phyloP scores from a whole-genome alignment of 1,284 basidiomycete genomes.

The Apiotrichum porosum region DNA sequence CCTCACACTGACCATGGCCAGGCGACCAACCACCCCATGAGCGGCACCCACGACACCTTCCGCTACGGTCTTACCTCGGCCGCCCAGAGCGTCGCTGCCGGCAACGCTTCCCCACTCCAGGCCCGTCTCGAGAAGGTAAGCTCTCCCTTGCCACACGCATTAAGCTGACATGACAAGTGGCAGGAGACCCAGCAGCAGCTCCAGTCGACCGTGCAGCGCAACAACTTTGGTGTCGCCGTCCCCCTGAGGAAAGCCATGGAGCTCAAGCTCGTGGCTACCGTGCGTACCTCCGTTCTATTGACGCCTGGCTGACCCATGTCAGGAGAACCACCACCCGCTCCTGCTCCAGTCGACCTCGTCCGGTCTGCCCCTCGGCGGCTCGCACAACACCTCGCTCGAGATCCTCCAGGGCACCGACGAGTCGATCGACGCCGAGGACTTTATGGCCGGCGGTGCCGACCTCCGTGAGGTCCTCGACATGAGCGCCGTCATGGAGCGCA shows the following conservation, averaged over 20 bases:
- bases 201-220: constrained; percentile 77
- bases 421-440: constrained; percentile 64
- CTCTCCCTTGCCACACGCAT: not conserved
- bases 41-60: constrained; percentile 45
- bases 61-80: constrained; percentile 40
- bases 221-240: constrained; percentile 78
- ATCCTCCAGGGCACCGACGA: constrained; percentile 88
- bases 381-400: constrained; percentile 75
- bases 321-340: constrained; percentile 41
- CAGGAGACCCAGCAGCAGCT: constrained; percentile 84
- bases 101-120: constrained; percentile 38
- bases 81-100: constrained; percentile 32
- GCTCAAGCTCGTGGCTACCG: constrained; percentile 73
- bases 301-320: not conserved
- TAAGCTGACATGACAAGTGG: constrained; percentile 62
- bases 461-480: constrained; percentile 39
- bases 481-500: constrained; percentile 41
- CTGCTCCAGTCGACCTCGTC: constrained; percentile 32
- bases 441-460: constrained; percentile 53
- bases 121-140: constrained; percentile 45
- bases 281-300: constrained; percentile 49
- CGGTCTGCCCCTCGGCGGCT: constrained; percentile 43
- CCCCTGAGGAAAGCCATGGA: constrained; percentile 92
- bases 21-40: constrained; percentile 41
- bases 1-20: constrained; percentile 6